These are phyloP conservation scores for Dryas drummondii DNA, from an alignment of 306 rosid genomes.

Conservation along the genomic window DNA sequence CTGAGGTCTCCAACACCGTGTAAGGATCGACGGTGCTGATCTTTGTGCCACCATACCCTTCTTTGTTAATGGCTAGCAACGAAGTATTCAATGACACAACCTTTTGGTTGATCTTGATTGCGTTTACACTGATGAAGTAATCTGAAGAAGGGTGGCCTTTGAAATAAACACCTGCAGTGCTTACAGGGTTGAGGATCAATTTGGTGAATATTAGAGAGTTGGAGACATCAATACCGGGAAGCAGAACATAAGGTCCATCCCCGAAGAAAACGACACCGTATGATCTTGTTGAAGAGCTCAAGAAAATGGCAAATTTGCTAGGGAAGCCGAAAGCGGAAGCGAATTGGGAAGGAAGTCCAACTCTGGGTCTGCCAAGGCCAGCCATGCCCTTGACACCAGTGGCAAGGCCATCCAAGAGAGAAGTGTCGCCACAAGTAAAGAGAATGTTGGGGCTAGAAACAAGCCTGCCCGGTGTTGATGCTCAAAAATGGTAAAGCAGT, in stretches of 20 bases:
- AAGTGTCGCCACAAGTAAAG: constrained; percentile 36
- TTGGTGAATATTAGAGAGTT: constrained; percentile 42
- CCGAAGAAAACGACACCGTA: constrained; percentile 32
- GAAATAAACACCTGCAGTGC: constrained; percentile 25
- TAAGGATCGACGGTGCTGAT: constrained; percentile 60
- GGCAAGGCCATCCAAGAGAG: constrained; percentile 36
- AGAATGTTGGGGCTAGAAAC: constrained; percentile 36
- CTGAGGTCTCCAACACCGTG: constrained; percentile 48
- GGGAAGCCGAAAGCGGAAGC: constrained; percentile 34
- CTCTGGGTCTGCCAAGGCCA: constrained; percentile 47
- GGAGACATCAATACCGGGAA: constrained; percentile 19
- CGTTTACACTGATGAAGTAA: constrained; percentile 55
- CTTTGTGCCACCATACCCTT: constrained; percentile 69
- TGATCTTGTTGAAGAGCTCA: constrained; percentile 26
- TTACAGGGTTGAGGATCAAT: constrained; percentile 45
- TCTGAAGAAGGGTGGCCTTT: constrained; percentile 46
- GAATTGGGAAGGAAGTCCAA: constrained; percentile 43
- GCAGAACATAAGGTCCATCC: constrained; percentile 18
- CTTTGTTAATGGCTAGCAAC: constrained; percentile 37
- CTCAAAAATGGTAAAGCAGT: too few relatives aligned
- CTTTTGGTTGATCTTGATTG: constrained; percentile 39
- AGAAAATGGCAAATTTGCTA: constrained; percentile 46
- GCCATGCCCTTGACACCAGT: constrained; percentile 47
- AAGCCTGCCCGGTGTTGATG: too few relatives aligned
- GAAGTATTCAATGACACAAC: constrained; percentile 41